Conservation (phyloP, 331 rosid species). For the Pyracantha coccinea region DNA sequence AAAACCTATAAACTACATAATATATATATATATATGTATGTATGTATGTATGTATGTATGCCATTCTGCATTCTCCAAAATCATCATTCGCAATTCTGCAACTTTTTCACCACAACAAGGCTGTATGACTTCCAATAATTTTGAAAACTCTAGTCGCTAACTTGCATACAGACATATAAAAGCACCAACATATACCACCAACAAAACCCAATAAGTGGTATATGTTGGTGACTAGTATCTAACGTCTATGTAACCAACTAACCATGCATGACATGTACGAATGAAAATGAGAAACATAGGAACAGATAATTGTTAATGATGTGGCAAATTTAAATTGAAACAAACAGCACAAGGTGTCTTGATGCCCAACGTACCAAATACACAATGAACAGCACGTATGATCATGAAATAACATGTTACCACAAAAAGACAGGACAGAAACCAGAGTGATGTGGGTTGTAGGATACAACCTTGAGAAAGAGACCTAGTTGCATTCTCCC, state of each 20-base stretch:
- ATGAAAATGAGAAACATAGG: too few relatives aligned
- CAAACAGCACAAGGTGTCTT: too few relatives aligned
- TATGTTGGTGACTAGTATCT: not conserved
- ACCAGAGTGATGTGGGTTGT: not conserved
- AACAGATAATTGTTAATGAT: too few relatives aligned
- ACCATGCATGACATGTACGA: too few relatives aligned
- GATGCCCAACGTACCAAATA: not conserved
- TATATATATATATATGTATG: too few relatives aligned
- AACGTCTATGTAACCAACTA: not conserved
- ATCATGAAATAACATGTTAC: not conserved
- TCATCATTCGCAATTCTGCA: not conserved
- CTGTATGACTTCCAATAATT: not conserved
- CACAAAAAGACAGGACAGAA: not conserved
- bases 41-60: too few relatives aligned
- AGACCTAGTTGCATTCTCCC: slow-evolving; percentile 98
- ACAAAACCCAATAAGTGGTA: not conserved
- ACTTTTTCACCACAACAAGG: not conserved
- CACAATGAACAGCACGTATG: not conserved
- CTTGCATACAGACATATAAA: not conserved
- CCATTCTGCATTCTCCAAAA: not conserved
- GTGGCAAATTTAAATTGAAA: too few relatives aligned
- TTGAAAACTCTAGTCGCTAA: not conserved
- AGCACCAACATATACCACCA: not conserved
- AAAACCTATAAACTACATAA: not conserved
- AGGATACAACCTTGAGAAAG: slow-evolving; percentile 73